Percentiles rank a stretch among this genome's conserved stretches.
These are phyloP conservation scores for Agrostemma githago DNA, from an alignment of 148 eudicot species.

Conservation along the genomic window DNA sequence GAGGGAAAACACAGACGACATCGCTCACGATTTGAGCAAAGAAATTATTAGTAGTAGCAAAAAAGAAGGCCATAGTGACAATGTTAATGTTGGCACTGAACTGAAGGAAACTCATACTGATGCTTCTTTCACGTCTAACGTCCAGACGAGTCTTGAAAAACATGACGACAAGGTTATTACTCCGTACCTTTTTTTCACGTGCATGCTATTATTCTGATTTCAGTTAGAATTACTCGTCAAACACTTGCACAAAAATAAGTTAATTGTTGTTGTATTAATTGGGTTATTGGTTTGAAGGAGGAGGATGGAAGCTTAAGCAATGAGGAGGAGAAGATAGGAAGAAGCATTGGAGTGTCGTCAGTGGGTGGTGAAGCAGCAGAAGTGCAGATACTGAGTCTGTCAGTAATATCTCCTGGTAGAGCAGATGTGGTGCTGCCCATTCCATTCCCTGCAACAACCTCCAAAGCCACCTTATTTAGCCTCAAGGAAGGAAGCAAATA, in stretches of 20 bases:
- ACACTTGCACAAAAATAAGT: too few species aligned
- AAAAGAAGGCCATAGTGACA: background rate
- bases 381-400: constrained; percentile 33
- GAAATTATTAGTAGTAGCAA: constrained; percentile 6
- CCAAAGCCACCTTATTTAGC: constrained; percentile 31
- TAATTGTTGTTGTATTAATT: too few species aligned
- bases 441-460: constrained; percentile 31
- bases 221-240: too few species aligned
- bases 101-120: constrained; percentile 1
- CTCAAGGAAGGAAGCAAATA: constrained; percentile 40
- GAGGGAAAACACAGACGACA: constrained; percentile 23
- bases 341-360: constrained; percentile 12
- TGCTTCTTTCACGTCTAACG: constrained; percentile 5
- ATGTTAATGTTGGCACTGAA: constrained; percentile 1
- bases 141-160: constrained; percentile 14
- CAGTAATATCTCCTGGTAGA: constrained; percentile 31
- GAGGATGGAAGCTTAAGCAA: constrained; percentile 21
- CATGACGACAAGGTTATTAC: constrained; percentile 21
- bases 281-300: background rate
- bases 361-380: constrained; percentile 22
- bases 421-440: constrained; percentile 27
- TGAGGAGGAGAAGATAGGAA: constrained; percentile 22
- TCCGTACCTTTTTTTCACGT: too few species aligned
- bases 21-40: constrained; percentile 22
- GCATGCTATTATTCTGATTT: background rate